phyloP scores from a whole-genome alignment of 148 eudicot species.

The Diospyros lotus region DNA sequence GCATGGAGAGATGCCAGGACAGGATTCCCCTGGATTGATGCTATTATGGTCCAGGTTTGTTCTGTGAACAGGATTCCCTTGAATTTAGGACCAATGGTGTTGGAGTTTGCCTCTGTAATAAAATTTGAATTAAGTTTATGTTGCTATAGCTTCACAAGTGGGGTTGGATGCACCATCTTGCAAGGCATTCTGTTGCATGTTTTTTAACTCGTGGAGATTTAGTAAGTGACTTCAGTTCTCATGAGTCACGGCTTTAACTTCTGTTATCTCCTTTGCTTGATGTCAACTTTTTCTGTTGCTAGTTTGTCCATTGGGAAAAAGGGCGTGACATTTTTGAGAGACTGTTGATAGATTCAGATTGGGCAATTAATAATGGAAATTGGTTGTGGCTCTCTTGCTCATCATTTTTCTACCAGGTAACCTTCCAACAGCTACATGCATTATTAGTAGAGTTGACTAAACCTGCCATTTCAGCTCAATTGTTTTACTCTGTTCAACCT shows the following conservation, averaged over 20 bases:
- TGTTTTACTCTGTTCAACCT: too few relatives aligned
- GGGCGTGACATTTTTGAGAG: constrained; percentile 94
- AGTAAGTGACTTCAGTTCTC: constrained; percentile 29
- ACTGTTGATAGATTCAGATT: constrained; percentile 84
- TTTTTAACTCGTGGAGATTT: constrained; percentile 93
- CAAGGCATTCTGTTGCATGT: constrained; percentile 91
- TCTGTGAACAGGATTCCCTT: background rate
- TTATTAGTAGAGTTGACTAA: too few relatives aligned
- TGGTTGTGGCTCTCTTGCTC: constrained; percentile 98
- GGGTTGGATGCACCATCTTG: constrained; percentile 99
- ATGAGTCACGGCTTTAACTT: background rate
- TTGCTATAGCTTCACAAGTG: constrained; percentile 66
- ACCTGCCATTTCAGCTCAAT: too few relatives aligned
- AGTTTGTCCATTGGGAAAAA: constrained; percentile 95
- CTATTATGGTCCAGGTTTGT: constrained; percentile 87
- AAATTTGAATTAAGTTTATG: background rate
- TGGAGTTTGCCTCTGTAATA: background rate
- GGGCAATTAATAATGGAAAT: constrained; percentile 89
- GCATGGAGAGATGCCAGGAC: constrained; percentile 97
- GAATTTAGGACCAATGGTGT: background rate
- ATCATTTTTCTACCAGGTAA: constrained; percentile 85
- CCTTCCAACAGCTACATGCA: too few relatives aligned
- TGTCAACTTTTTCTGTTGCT: constrained; percentile 9
- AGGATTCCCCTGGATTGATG: constrained; percentile 97
- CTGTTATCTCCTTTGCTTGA: constrained; percentile 8